These are phyloP conservation scores for Solanum bulbocastanum DNA, from an alignment of 257 asterid species.

Conservation along the genomic window DNA sequence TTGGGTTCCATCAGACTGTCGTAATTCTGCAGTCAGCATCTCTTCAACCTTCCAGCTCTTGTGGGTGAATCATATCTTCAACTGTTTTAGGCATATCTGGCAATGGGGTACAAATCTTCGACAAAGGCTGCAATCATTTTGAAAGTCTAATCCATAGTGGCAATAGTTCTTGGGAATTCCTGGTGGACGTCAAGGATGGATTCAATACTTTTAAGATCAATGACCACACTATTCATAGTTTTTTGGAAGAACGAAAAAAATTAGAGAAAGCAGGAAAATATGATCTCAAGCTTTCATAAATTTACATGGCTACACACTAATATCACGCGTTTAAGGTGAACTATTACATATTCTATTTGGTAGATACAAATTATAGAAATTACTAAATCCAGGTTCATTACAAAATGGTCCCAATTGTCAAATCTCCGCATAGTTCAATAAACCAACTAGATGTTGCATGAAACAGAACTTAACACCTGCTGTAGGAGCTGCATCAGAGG, in stretches of 20 bases:
- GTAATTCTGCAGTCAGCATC: not conserved
- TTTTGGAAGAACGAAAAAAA: not conserved
- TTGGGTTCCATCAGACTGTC: not conserved
- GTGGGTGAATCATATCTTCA: not conserved
- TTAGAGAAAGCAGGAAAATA: too few relatives aligned
- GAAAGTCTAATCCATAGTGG: not conserved
- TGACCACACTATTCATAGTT: not conserved
- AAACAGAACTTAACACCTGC: not conserved
- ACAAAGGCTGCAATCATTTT: not conserved
- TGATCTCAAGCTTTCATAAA: not conserved
- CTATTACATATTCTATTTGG: not conserved
- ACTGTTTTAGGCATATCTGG: too few relatives aligned
- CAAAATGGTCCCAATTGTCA: too few relatives aligned
- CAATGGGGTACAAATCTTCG: not conserved
- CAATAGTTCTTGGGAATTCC: not conserved
- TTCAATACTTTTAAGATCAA: not conserved
- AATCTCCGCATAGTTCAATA: too few relatives aligned
- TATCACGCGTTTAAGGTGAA: not conserved
- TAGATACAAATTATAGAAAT: too few relatives aligned
- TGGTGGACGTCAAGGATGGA: not conserved
- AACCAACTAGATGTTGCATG: not conserved
- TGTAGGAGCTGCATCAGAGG: not conserved
- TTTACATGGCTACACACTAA: not conserved
- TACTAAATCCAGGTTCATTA: too few relatives aligned
- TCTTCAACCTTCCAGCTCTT: not conserved